phyloP scores from a whole-genome alignment of 1,284 basidiomycete species.

The Coniferiporia weirii region DNA sequence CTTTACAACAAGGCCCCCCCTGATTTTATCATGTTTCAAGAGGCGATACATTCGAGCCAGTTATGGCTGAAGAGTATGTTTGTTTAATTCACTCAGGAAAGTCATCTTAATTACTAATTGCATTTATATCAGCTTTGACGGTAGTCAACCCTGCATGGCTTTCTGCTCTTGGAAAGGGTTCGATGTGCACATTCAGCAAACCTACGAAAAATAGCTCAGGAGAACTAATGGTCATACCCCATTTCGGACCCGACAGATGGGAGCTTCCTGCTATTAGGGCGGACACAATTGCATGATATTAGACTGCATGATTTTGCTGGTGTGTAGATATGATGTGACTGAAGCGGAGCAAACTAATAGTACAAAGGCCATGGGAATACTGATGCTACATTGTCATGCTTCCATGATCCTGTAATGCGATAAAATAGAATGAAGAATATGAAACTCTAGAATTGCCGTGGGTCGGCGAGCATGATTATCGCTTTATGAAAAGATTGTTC shows the following conservation, averaged over 20 bases:
- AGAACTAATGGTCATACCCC: slow-evolving; percentile 67
- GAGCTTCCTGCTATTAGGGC: slow-evolving; percentile 75
- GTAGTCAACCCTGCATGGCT: slow-evolving; percentile 90
- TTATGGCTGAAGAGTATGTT: slow-evolving; percentile 77
- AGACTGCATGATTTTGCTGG: neutral
- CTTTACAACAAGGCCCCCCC: slow-evolving; percentile 72
- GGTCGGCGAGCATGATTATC: neutral
- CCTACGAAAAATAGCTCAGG: slow-evolving; percentile 69
- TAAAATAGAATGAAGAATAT: neutral
- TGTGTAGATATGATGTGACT: neutral
- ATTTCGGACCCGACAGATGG: slow-evolving; percentile 79
- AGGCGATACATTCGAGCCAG: slow-evolving; percentile 70
- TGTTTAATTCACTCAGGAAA: neutral
- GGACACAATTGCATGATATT: neutral
- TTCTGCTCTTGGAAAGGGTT: slow-evolving; percentile 67
- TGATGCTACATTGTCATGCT: neutral
- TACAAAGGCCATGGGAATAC: slow-evolving; percentile 2
- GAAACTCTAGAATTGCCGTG: neutral
- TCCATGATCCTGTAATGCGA: neutral
- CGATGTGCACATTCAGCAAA: slow-evolving; percentile 87
- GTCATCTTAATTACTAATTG: slow-evolving; percentile 13
- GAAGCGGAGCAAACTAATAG: neutral
- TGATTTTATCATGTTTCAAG: slow-evolving; percentile 84
- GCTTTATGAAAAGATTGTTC: slow-evolving; percentile 15
- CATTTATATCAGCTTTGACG: slow-evolving; percentile 56